phyloP scores from a whole-genome alignment of 2,329 filamentous ascomycete species.

The Sordariomycetes sp. region DNA sequence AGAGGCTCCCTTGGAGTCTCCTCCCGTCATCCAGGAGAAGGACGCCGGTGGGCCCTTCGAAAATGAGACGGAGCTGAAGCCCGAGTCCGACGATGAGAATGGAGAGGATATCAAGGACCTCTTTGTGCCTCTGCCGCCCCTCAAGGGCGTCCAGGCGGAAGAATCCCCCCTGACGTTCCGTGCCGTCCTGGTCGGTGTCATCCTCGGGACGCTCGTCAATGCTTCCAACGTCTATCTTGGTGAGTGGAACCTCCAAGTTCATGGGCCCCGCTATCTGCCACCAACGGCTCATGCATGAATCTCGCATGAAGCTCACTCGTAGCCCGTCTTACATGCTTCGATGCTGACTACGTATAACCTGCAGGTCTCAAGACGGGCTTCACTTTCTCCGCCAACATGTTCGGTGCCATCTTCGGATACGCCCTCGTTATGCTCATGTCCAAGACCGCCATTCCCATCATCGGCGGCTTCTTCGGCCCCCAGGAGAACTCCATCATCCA shows the following conservation, averaged over 20 bases:
- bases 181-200: constrained; percentile 38
- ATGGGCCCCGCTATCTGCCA: not conserved
- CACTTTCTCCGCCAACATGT: constrained; percentile 32
- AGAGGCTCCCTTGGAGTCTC: not conserved
- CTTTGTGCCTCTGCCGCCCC: constrained; percentile 25
- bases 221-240: constrained; percentile 50
- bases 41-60: not conserved
- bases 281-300: not conserved
- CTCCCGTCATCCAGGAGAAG: not conserved
- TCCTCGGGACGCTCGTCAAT: constrained; percentile 45
- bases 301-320: not conserved
- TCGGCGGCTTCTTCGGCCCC: constrained; percentile 42
- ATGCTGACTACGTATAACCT: not conserved
- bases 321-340: not conserved
- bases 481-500: constrained; percentile 51
- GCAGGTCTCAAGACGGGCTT: constrained; percentile 37
- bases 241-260: constrained; percentile 10
- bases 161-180: constrained; percentile 38
- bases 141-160: constrained; percentile 27
- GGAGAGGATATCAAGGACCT: constrained; percentile 19
- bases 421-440: constrained; percentile 41
- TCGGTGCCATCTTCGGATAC: constrained; percentile 45
- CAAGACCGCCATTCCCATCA: constrained; percentile 31
- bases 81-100: constrained; percentile 8
- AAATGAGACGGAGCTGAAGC: constrained; percentile 7